A percentile compares a stretch with the other conserved stretches of the same genome.
Evolutionary conservation across 1,284 basidiomycete genomes (phyloP).

Genomic region (Coniferiporia sulphurascens): DNA sequence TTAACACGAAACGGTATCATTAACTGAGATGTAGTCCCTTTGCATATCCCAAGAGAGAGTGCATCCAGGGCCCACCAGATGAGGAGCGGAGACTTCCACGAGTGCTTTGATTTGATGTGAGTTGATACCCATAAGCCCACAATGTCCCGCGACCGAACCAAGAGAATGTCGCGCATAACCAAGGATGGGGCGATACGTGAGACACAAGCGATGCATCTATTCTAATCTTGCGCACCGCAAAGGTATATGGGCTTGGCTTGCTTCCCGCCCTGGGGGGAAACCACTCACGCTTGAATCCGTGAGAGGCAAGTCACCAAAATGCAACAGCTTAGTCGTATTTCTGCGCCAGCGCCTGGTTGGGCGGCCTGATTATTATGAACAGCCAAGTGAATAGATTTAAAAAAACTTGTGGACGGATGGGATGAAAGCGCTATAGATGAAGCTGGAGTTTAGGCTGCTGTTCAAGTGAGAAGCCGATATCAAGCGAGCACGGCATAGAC

Average conservation of each 20-base stretch:
- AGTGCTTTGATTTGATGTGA: background rate
- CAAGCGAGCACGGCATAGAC: too few relatives aligned
- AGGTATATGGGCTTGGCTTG: conserved; percentile 13
- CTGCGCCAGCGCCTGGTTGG: background rate
- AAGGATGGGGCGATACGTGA: conserved; percentile 14
- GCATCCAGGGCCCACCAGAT: background rate
- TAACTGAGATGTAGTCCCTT: conserved; percentile 7
- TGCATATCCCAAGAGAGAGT: conserved; percentile 2
- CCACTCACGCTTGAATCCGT: conserved; percentile 15
- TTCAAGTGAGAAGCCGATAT: too few relatives aligned
- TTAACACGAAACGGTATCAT: background rate
- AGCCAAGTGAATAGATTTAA: background rate
- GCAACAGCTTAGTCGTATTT: background rate
- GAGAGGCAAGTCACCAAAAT: conserved; percentile 8
- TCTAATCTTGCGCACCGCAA: background rate
- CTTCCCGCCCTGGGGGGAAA: conserved; percentile 14
- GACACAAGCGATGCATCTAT: conserved; percentile 10
- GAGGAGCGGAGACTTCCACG: conserved; percentile 11
- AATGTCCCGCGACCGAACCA: background rate
- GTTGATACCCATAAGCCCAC: conserved; percentile 4
- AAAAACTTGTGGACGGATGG: background rate
- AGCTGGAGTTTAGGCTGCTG: too few relatives aligned
- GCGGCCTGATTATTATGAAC: background rate
- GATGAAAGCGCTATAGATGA: too few relatives aligned
- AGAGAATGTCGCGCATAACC: conserved; percentile 13